These are phyloP conservation scores for Zasmidium citrigriseum DNA, from an alignment of 2,329 filamentous ascomycete genomes.

Conservation along the genomic window DNA sequence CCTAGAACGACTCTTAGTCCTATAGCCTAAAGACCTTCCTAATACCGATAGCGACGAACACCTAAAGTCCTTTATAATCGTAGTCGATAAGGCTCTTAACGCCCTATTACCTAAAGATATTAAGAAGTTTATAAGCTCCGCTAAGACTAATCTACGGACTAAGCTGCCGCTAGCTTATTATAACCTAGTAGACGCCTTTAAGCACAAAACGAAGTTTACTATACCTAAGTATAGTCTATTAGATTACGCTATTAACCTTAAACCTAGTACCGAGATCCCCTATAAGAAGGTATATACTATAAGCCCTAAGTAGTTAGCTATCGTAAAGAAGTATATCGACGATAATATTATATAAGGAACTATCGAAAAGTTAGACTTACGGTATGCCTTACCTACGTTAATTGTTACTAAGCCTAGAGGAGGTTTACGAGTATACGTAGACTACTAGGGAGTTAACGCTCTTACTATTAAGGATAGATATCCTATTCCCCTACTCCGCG, in stretches of 20 bases:
- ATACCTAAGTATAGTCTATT: neutral
- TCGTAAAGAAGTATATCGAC: constrained; percentile 3
- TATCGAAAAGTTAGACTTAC: neutral
- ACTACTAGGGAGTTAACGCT: constrained; percentile 2
- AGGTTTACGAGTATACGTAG: neutral
- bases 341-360: neutral
- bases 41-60: no score
- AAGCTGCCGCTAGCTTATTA: neutral
- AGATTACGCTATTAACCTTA: neutral
- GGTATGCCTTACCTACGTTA: neutral
- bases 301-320: neutral
- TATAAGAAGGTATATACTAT: neutral
- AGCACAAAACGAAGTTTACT: neutral
- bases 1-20: no score
- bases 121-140: neutral
- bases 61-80: no score
- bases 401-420: constrained; percentile 2
- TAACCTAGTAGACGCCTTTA: neutral
- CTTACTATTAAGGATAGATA: constrained; percentile 7
- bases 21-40: no score
- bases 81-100: no score
- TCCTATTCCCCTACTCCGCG: neutral
- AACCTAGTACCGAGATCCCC: neutral
- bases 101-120: neutral
- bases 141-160: neutral